Evolutionary conservation across 208 protist genomes (phyloP).

Genomic region (Lotmaria passim): DNA sequence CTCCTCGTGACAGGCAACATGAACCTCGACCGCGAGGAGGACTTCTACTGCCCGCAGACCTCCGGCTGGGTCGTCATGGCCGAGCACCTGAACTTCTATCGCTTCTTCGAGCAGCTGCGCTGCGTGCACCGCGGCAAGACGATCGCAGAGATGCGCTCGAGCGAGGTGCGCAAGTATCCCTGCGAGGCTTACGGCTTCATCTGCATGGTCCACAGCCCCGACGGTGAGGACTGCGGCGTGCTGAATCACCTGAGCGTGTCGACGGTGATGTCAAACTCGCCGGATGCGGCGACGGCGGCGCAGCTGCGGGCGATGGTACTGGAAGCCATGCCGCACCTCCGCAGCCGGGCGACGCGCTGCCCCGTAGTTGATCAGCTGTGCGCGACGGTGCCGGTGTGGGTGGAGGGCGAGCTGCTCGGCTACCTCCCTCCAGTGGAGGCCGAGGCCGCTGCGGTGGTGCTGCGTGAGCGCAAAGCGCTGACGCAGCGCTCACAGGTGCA

Average conservation of each 20-base stretch:
- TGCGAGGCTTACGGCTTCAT: slow-evolving; percentile 99
- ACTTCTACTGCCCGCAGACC: slow-evolving; percentile 91
- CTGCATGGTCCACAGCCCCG: slow-evolving; percentile 99
- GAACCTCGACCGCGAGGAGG: slow-evolving; percentile 84
- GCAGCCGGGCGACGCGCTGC: slow-evolving; percentile 35
- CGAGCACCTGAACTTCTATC: slow-evolving; percentile 99
- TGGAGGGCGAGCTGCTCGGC: slow-evolving; percentile 93
- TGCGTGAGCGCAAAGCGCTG: slow-evolving; percentile 66
- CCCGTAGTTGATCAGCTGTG: slow-evolving; percentile 55
- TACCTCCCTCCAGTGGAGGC: slow-evolving; percentile 74
- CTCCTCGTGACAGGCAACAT: slow-evolving; percentile 89
- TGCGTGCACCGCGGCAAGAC: slow-evolving; percentile 98
- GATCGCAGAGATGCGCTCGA: slow-evolving; percentile 98
- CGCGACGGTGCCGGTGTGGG: slow-evolving; percentile 86
- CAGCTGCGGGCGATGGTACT: slow-evolving; percentile 49
- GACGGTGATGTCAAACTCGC: slow-evolving; percentile 72
- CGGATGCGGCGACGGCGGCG: slow-evolving; percentile 25
- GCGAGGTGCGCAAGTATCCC: slow-evolving; percentile 98
- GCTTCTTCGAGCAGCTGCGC: slow-evolving; percentile 99
- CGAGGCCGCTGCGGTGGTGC: slow-evolving; percentile 32
- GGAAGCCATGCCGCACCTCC: slow-evolving; percentile 54
- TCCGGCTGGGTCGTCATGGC: slow-evolving; percentile 97
- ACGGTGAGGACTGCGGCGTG: slow-evolving; percentile 99
- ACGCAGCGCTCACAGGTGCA: slow-evolving; percentile 53
- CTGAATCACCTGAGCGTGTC: slow-evolving; percentile 98